phyloP scores from a whole-genome alignment of 208 protist species.

The Trypanosoma brucei region DNA sequence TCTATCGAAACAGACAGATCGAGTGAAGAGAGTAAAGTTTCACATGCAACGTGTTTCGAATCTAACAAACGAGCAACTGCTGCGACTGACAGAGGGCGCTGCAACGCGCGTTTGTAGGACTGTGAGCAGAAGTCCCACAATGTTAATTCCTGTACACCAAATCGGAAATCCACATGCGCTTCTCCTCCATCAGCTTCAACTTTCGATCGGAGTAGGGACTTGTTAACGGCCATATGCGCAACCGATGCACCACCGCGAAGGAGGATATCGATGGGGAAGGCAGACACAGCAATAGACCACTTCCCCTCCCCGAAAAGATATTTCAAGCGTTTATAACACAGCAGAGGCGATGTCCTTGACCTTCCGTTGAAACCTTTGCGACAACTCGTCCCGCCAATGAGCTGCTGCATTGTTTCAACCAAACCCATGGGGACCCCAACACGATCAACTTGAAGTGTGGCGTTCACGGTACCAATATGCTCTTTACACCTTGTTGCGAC shows the following conservation, averaged over 20 bases:
- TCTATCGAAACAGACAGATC: slow-evolving; percentile 28
- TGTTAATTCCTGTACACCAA: slow-evolving; percentile 45
- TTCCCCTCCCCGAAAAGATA: slow-evolving; percentile 46
- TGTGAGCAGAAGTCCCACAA: slow-evolving; percentile 46
- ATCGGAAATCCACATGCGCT: slow-evolving; percentile 35
- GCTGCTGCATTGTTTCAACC: background rate
- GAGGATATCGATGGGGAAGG: slow-evolving; percentile 40
- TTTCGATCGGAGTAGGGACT: slow-evolving; percentile 48
- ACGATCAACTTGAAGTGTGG: slow-evolving; percentile 5
- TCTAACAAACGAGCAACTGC: slow-evolving; percentile 26
- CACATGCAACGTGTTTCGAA: slow-evolving; percentile 19
- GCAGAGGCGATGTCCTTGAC: background rate
- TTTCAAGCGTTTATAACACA: slow-evolving; percentile 1
- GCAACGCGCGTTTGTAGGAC: slow-evolving; percentile 27
- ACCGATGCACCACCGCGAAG: slow-evolving; percentile 35
- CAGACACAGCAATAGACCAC: slow-evolving; percentile 40
- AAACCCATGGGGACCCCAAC: slow-evolving; percentile 21
- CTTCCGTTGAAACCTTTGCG: background rate
- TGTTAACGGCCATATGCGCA: slow-evolving; percentile 35
- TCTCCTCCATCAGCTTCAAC: slow-evolving; percentile 18
- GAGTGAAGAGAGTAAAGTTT: slow-evolving; percentile 27
- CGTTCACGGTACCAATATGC: slow-evolving; percentile 2
- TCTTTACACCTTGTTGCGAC: background rate
- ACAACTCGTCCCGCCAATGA: slow-evolving; percentile 1
- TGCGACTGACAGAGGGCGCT: slow-evolving; percentile 31